Evolutionary conservation across 495 filamentous ascomycete species (phyloP).

Genomic region (Pseudevernia furfuracea): DNA sequence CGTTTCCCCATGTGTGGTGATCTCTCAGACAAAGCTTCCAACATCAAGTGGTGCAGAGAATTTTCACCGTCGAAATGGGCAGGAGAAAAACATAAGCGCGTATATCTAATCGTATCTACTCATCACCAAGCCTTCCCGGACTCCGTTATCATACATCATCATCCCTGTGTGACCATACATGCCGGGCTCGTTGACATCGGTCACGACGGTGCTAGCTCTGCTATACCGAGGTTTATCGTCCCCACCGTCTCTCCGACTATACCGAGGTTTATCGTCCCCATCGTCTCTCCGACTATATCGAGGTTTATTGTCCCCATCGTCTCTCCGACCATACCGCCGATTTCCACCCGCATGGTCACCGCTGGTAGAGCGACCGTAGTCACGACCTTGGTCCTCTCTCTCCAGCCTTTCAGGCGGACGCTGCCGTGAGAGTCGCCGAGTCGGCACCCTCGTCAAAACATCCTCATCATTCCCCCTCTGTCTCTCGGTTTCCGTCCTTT

Average conservation of each 20-base stretch:
- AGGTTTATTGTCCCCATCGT: neutral
- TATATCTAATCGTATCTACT: neutral
- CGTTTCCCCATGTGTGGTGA: too few relatives aligned
- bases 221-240: too few relatives aligned
- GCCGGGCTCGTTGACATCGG: neutral
- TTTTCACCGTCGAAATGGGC: too few relatives aligned
- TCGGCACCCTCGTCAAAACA: neutral
- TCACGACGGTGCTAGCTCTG: conserved; percentile 2
- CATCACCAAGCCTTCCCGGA: conserved; percentile 8
- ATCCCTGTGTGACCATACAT: neutral
- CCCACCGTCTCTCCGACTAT: too few relatives aligned
- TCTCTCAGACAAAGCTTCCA: too few relatives aligned
- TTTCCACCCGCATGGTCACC: conserved; percentile 5
- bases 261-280: too few relatives aligned
- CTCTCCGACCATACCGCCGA: conserved; percentile 1
- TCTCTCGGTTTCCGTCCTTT: neutral
- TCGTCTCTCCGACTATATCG: too few relatives aligned
- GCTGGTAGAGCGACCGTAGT: conserved; percentile 5
- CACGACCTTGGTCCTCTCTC: neutral
- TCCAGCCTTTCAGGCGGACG: conserved; percentile 8
- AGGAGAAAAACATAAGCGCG: too few relatives aligned
- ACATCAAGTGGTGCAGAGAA: too few relatives aligned
- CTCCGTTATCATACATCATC: conserved; percentile 4
- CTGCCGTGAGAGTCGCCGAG: neutral
- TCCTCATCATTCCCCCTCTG: neutral